Conservation (phyloP, 371 early-diverging fungal genomes). For the Chytridiales sp. region DNA sequence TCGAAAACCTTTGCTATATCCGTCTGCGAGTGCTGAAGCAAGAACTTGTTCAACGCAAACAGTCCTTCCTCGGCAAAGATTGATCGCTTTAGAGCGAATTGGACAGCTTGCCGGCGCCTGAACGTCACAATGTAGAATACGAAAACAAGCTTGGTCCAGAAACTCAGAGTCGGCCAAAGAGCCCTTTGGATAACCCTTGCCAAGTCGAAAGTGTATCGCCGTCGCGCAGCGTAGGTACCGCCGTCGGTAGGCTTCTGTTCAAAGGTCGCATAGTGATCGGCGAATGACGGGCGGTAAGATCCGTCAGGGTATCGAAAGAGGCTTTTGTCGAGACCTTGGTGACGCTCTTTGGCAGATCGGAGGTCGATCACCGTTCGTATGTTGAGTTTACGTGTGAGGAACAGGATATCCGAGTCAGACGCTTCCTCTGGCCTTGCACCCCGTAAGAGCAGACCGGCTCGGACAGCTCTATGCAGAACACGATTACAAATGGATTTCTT, state of each 20-base stretch:
- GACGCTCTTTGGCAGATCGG: slow-evolving; percentile 7
- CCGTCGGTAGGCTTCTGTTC: not conserved
- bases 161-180: slow-evolving; percentile 2
- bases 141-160: not conserved
- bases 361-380: slow-evolving; percentile 24
- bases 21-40: slow-evolving; percentile 52
- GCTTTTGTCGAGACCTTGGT: not conserved
- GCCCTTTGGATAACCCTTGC: slow-evolving; percentile 6
- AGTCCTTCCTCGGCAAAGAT: slow-evolving; percentile 46
- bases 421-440: slow-evolving; percentile 16
- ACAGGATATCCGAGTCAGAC: slow-evolving; percentile 9
- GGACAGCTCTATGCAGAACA: not conserved
- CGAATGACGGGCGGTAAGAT: not conserved
- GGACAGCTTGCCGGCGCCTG: not conserved
- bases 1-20: slow-evolving; percentile 38
- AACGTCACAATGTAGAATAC: slow-evolving; percentile 6
- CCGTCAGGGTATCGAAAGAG: not conserved
- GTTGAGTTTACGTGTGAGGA: not conserved
- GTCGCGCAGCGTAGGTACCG: not conserved
- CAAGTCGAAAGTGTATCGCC: slow-evolving; percentile 10
- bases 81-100: slow-evolving; percentile 3
- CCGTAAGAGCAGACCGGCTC: slow-evolving; percentile 12
- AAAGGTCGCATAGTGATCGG: too few species aligned
- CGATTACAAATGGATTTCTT: not conserved
- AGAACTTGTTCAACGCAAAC: slow-evolving; percentile 58